Conservation (phyloP, 495 filamentous ascomycete species). For the Podospora anserina region DNA sequence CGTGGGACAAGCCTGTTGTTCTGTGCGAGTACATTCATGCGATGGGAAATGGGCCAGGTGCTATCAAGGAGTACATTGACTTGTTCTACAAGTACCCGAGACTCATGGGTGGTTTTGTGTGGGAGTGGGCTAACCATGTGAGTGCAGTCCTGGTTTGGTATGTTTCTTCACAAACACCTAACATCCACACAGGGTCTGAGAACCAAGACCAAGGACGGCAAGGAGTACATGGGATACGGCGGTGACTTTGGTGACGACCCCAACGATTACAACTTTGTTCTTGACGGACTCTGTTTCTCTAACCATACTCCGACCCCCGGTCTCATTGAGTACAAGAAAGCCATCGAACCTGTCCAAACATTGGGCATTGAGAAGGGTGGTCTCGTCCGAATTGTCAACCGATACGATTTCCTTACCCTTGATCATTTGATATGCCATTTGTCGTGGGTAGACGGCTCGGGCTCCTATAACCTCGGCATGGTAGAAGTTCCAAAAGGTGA, state of each 20-base stretch:
- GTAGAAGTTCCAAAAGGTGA: slow-evolving; percentile 38
- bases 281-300: slow-evolving; percentile 63
- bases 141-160: slow-evolving; percentile 12
- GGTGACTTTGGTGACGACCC: slow-evolving; percentile 71
- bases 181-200: slow-evolving; percentile 45
- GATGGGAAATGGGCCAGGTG: slow-evolving; percentile 74
- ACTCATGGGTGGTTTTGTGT: slow-evolving; percentile 69
- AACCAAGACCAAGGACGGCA: slow-evolving; percentile 52
- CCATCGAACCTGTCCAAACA: slow-evolving; percentile 58
- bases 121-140: slow-evolving; percentile 74
- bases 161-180: not conserved
- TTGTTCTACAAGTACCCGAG: slow-evolving; percentile 60
- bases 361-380: slow-evolving; percentile 28
- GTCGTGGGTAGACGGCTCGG: slow-evolving; percentile 39
- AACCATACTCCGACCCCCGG: slow-evolving; percentile 60
- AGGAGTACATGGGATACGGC: slow-evolving; percentile 63
- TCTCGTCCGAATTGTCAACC: slow-evolving; percentile 47
- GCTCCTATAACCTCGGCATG: slow-evolving; percentile 24
- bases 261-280: slow-evolving; percentile 65
- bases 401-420: slow-evolving; percentile 53
- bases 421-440: slow-evolving; percentile 49
- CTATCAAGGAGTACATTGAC: slow-evolving; percentile 65
- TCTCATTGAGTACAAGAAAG: slow-evolving; percentile 61
- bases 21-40: slow-evolving; percentile 70
- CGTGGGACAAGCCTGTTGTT: slow-evolving; percentile 56